phyloP scores from a whole-genome alignment of 371 early-diverging fungal species.

The Phascolomyces articulosus region DNA sequence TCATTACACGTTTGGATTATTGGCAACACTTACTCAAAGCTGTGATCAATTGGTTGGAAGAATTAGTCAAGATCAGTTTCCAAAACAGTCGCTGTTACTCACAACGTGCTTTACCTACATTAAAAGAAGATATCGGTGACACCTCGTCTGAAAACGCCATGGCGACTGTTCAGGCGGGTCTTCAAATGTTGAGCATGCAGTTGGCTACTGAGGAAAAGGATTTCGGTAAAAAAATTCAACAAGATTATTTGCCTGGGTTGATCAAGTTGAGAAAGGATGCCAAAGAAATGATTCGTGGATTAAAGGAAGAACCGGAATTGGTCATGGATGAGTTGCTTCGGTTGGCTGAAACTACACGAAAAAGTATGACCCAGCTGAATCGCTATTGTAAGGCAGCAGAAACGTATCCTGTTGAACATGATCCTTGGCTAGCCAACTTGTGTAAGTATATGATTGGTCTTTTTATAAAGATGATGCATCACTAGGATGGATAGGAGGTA shows the following conservation, averaged over 20 bases:
- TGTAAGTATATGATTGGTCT: conserved; percentile 24
- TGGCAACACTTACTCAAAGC: conserved; percentile 36
- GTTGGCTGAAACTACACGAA: conserved; percentile 39
- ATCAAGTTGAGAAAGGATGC: conserved; percentile 30
- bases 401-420: conserved; percentile 25
- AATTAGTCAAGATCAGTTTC: conserved; percentile 29
- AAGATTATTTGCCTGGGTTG: conserved; percentile 26
- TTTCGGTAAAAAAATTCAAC: conserved; percentile 25
- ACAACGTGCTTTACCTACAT: conserved; percentile 25
- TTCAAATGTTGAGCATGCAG: conserved; percentile 30
- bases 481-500: neutral
- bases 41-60: conserved; percentile 34
- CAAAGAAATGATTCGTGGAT: conserved; percentile 33
- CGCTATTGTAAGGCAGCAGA: conserved; percentile 36
- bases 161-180: conserved; percentile 26
- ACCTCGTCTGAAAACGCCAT: conserved; percentile 11
- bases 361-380: conserved; percentile 33
- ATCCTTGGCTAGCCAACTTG: conserved; percentile 46
- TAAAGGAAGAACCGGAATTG: conserved; percentile 31
- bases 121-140: conserved; percentile 18
- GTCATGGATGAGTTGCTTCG: conserved; percentile 38
- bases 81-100: conserved; percentile 31
- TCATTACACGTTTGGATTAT: conserved; percentile 31
- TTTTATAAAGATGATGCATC: too few species aligned
- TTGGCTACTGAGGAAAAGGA: conserved; percentile 34